Conservation (phyloP, 768 basidiomycete species). For the Melanogaster broomeanus region DNA sequence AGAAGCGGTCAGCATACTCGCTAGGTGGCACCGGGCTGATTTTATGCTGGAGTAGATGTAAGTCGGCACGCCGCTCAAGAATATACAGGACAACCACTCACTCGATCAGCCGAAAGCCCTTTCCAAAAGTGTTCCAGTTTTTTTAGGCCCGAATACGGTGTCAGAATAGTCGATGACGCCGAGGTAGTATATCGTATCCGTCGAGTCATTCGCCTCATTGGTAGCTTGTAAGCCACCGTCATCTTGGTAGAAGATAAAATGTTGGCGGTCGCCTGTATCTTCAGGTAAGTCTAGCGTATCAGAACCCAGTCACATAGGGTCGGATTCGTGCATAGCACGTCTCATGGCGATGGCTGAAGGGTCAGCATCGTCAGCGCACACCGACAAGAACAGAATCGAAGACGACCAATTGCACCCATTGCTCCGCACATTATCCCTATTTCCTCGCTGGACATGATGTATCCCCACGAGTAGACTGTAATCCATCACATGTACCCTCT, state of each 20-base stretch:
- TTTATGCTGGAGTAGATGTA: constrained; percentile 63
- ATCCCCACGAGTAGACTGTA: constrained; percentile 94
- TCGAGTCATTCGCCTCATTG: constrained; percentile 72
- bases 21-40: constrained; percentile 90
- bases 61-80: constrained; percentile 10
- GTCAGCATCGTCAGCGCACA: constrained; percentile 3
- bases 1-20: constrained; percentile 90
- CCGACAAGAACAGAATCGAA: not conserved
- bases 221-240: constrained; percentile 93
- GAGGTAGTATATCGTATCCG: constrained; percentile 87
- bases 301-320: constrained; percentile 68
- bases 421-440: constrained; percentile 86
- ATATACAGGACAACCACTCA: constrained; percentile 42
- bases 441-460: constrained; percentile 88
- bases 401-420: constrained; percentile 50
- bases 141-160: constrained; percentile 83
- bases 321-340: constrained; percentile 81
- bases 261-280: constrained; percentile 55
- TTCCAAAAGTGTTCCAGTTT: constrained; percentile 91
- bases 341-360: constrained; percentile 74
- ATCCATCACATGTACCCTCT: constrained; percentile 88
- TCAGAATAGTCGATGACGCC: constrained; percentile 97
- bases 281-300: constrained; percentile 58
- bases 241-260: constrained; percentile 95
- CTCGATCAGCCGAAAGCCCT: constrained; percentile 82